phyloP scores from a whole-genome alignment of 352 stramenopile species.

The Aphanomyces euteiches region DNA sequence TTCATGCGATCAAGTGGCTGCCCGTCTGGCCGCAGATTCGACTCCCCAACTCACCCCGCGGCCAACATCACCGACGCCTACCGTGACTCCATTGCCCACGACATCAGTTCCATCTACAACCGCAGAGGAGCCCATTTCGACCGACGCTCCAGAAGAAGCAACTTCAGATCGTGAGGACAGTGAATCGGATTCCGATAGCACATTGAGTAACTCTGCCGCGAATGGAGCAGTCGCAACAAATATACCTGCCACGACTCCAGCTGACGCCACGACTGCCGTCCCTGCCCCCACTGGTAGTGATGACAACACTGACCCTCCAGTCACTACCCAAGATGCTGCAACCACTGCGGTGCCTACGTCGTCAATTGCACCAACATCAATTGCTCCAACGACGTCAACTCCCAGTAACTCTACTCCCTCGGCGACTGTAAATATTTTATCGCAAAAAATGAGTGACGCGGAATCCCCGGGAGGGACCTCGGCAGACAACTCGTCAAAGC shows the following conservation, averaged over 20 bases:
- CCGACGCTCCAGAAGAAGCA: too few relatives aligned
- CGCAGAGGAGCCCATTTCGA: too few relatives aligned
- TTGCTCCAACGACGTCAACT: too few relatives aligned
- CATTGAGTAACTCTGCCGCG: too few relatives aligned
- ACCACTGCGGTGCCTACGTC: neutral
- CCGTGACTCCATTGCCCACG: neutral
- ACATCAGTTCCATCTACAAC: neutral
- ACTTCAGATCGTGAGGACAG: too few relatives aligned
- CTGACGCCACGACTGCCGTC: neutral
- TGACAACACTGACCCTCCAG: neutral
- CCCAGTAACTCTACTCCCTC: neutral
- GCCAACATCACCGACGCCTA: neutral
- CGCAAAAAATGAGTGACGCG: conserved; percentile 21
- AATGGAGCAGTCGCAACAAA: too few relatives aligned
- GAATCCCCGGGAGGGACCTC: neutral
- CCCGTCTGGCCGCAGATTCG: neutral
- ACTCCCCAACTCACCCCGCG: neutral
- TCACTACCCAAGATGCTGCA: neutral
- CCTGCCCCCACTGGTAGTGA: neutral
- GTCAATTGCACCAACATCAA: neutral
- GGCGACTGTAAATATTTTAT: neutral
- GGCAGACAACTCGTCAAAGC: neutral
- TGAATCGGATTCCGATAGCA: too few relatives aligned
- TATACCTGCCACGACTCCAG: neutral
- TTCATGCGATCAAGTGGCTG: conserved; percentile 17